phyloP scores from a whole-genome alignment of 352 stramenopile species.

The Pythium dissotocum region DNA sequence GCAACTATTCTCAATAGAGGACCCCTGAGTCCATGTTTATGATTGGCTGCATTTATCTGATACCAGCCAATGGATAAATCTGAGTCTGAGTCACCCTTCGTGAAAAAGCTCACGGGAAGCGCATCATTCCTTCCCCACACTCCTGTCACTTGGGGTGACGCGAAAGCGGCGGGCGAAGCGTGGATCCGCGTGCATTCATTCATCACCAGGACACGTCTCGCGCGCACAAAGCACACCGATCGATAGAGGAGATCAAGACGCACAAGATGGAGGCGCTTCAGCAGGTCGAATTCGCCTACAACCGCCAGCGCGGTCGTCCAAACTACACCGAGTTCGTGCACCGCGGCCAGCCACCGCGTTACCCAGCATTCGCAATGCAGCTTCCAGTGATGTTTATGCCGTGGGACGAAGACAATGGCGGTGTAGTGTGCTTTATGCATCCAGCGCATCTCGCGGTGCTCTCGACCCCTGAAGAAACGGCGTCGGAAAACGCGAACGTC shows the following conservation, averaged over 20 bases:
- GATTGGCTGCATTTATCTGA: slow-evolving; percentile 18
- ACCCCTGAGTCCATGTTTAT: slow-evolving; percentile 10
- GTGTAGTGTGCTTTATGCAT: slow-evolving; percentile 68
- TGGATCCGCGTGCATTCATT: background rate
- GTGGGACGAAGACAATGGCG: slow-evolving; percentile 67
- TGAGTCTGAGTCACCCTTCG: slow-evolving; percentile 25
- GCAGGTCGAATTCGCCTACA: slow-evolving; percentile 74
- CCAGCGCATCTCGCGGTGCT: slow-evolving; percentile 42
- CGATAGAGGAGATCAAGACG: slow-evolving; percentile 3
- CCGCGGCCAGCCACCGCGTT: slow-evolving; percentile 67
- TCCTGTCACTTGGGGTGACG: background rate
- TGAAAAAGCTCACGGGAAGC: slow-evolving; percentile 17
- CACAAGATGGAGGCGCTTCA: slow-evolving; percentile 40
- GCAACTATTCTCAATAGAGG: slow-evolving; percentile 17
- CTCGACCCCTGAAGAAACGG: slow-evolving; percentile 37
- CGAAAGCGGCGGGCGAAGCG: background rate
- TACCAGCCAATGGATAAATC: background rate
- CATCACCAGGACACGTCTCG: background rate
- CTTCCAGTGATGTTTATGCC: slow-evolving; percentile 65
- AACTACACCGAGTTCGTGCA: slow-evolving; percentile 58
- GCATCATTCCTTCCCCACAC: slow-evolving; percentile 25
- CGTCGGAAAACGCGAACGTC: slow-evolving; percentile 55
- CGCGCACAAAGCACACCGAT: background rate
- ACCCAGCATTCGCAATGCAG: slow-evolving; percentile 68
- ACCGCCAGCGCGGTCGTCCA: slow-evolving; percentile 60